phyloP scores from a whole-genome alignment of 345 rosid genomes.

The Ailanthus altissimus region DNA sequence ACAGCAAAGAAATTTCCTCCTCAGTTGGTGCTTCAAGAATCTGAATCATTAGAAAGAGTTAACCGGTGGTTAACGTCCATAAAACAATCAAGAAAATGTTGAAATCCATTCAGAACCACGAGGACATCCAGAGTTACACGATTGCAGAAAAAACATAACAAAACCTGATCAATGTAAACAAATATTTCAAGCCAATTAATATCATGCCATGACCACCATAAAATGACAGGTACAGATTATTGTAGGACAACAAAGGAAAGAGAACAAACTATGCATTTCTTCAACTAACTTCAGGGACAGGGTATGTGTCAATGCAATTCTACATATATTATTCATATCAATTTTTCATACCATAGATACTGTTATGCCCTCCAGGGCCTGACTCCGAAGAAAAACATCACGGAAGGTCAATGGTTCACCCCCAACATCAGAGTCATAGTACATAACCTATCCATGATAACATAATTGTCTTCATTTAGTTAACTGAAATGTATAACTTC shows the following conservation, averaged over 20 bases:
- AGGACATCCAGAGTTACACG: not conserved
- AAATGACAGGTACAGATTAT: not conserved
- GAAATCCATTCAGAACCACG: not conserved
- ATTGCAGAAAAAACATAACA: not conserved
- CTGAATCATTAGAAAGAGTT: constrained; percentile 50
- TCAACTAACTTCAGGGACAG: not conserved
- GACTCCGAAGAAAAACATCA: constrained; percentile 93
- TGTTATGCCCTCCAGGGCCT: constrained; percentile 88
- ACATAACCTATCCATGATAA: constrained; percentile 56
- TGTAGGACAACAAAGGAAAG: not conserved
- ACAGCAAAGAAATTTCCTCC: constrained; percentile 82
- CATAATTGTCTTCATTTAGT: constrained; percentile 5
- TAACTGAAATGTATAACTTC: not conserved
- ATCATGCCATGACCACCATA: not conserved
- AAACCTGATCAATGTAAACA: not conserved
- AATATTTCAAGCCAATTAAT: not conserved
- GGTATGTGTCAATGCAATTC: not conserved
- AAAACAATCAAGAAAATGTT: constrained; percentile 19
- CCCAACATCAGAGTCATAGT: constrained; percentile 79
- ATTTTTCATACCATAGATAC: constrained; percentile 71
- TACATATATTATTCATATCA: not conserved
- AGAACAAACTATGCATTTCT: not conserved
- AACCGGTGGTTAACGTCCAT: constrained; percentile 24
- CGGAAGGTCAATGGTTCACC: constrained; percentile 84
- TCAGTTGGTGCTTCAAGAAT: constrained; percentile 94